These are phyloP conservation scores for Triangularia setosa DNA, from an alignment of 2,329 filamentous ascomycete species.

Conservation along the genomic window DNA sequence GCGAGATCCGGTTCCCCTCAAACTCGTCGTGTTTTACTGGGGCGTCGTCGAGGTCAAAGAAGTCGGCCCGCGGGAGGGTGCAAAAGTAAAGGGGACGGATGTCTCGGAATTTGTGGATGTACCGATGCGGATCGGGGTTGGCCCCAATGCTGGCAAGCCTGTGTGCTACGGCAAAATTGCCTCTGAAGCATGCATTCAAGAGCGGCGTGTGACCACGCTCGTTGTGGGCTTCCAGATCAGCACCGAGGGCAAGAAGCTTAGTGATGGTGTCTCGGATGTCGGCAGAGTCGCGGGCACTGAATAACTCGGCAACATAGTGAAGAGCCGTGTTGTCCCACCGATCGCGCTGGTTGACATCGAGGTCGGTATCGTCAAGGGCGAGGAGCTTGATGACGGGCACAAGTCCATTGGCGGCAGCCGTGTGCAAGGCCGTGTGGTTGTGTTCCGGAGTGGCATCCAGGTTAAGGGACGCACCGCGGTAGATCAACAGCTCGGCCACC, in stretches of 20 bases:
- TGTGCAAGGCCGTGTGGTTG: slow-evolving; percentile 24
- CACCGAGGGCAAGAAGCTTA: slow-evolving; percentile 25
- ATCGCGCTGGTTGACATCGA: slow-evolving; percentile 26
- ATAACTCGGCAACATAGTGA: slow-evolving; percentile 24
- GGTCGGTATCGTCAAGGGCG: slow-evolving; percentile 18
- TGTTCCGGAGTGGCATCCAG: slow-evolving; percentile 14
- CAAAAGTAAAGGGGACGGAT: slow-evolving; percentile 25
- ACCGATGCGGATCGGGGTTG: slow-evolving; percentile 23
- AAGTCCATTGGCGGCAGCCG: slow-evolving; percentile 25
- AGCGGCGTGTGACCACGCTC: slow-evolving; percentile 23
- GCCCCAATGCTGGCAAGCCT: slow-evolving; percentile 22
- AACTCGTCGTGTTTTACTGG: slow-evolving; percentile 24
- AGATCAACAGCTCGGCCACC: slow-evolving; percentile 26
- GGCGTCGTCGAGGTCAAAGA: slow-evolving; percentile 23
- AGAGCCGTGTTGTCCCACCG: slow-evolving; percentile 25
- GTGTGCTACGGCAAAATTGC: slow-evolving; percentile 26
- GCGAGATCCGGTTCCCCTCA: slow-evolving; percentile 22
- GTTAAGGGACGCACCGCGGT: slow-evolving; percentile 22
- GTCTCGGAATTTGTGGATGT: slow-evolving; percentile 23
- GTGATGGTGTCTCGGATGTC: slow-evolving; percentile 24
- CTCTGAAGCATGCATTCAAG: slow-evolving; percentile 23
- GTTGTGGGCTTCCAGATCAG: slow-evolving; percentile 25
- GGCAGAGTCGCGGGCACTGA: slow-evolving; percentile 18
- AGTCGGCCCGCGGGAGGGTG: slow-evolving; percentile 21
- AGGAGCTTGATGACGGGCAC: slow-evolving; percentile 26